These are phyloP conservation scores for Aphanomyces cochlioides DNA, from an alignment of 352 stramenopile species.

Conservation along the genomic window DNA sequence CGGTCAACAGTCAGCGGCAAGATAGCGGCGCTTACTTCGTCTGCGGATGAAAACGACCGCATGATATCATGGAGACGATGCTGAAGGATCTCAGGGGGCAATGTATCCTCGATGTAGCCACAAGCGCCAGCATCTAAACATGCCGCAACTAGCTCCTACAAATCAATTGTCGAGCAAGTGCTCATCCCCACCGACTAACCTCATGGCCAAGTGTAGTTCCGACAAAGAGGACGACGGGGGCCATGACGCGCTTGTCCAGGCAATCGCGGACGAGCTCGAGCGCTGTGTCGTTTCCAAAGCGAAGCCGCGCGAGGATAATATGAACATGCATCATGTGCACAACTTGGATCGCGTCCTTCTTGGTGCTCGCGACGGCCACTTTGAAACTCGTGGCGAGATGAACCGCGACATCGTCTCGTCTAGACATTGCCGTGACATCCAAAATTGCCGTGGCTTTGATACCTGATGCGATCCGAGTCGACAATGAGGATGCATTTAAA, in stretches of 20 bases:
- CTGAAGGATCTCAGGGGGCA: conserved; percentile 9
- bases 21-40: background rate
- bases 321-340: conserved; percentile 25
- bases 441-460: background rate
- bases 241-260: background rate
- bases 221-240: conserved; percentile 4
- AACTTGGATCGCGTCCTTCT: conserved; percentile 17
- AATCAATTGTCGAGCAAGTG: background rate
- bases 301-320: conserved; percentile 2
- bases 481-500: conserved; percentile 20
- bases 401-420: conserved; percentile 14
- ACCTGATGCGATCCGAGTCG: conserved; percentile 21
- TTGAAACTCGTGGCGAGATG: conserved; percentile 8
- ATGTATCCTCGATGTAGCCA: conserved; percentile 16
- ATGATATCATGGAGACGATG: conserved; percentile 17
- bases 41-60: background rate
- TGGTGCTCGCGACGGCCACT: conserved; percentile 12
- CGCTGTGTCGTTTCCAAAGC: conserved; percentile 13
- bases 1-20: background rate
- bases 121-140: conserved; percentile 16
- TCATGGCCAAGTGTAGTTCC: background rate
- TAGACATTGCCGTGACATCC: conserved; percentile 1
- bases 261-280: background rate
- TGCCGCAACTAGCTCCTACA: conserved; percentile 8
- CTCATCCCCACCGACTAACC: background rate